Percentiles rank a stretch among this genome's conserved stretches.
phyloP scores from a whole-genome alignment of 2,329 filamentous ascomycete species.

The Clonostachys solani region DNA sequence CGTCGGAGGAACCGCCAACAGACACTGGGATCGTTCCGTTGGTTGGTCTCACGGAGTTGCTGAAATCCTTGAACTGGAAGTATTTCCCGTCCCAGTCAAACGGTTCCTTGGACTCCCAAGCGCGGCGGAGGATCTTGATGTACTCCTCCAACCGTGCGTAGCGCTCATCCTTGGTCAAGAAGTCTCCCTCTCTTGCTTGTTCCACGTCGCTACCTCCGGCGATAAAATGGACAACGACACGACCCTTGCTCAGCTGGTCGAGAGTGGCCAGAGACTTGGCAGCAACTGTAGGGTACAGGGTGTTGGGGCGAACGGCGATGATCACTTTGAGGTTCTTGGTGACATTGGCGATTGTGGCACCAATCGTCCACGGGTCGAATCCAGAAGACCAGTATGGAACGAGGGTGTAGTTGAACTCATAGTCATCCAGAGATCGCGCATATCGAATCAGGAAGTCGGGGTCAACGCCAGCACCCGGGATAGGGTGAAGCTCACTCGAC shows the following conservation, averaged over 20 bases:
- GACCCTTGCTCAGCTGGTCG: slow-evolving; percentile 52
- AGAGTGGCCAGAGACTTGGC: slow-evolving; percentile 58
- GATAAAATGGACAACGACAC: slow-evolving; percentile 59
- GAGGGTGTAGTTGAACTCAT: slow-evolving; percentile 58
- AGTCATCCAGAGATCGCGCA: slow-evolving; percentile 52
- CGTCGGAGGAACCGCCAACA: slow-evolving; percentile 54
- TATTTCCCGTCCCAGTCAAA: slow-evolving; percentile 60
- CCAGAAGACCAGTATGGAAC: slow-evolving; percentile 52
- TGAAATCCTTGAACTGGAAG: slow-evolving; percentile 56
- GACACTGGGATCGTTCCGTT: slow-evolving; percentile 53
- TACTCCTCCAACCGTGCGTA: slow-evolving; percentile 58
- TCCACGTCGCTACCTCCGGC: slow-evolving; percentile 57
- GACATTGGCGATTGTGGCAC: slow-evolving; percentile 49
- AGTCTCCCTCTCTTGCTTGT: slow-evolving; percentile 57
- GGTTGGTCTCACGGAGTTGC: slow-evolving; percentile 46
- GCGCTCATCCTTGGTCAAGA: slow-evolving; percentile 50
- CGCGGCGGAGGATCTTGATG: slow-evolving; percentile 54
- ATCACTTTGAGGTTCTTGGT: slow-evolving; percentile 59
- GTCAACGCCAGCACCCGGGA: slow-evolving; percentile 46
- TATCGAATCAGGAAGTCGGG: slow-evolving; percentile 52
- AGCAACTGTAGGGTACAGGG: slow-evolving; percentile 55
- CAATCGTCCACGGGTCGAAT: slow-evolving; percentile 41
- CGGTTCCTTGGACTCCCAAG: slow-evolving; percentile 50
- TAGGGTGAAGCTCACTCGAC: slow-evolving; percentile 50
- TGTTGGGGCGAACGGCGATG: slow-evolving; percentile 56